phyloP scores from a whole-genome alignment of 305 asterid species.

The Fraxinus paxiana region DNA sequence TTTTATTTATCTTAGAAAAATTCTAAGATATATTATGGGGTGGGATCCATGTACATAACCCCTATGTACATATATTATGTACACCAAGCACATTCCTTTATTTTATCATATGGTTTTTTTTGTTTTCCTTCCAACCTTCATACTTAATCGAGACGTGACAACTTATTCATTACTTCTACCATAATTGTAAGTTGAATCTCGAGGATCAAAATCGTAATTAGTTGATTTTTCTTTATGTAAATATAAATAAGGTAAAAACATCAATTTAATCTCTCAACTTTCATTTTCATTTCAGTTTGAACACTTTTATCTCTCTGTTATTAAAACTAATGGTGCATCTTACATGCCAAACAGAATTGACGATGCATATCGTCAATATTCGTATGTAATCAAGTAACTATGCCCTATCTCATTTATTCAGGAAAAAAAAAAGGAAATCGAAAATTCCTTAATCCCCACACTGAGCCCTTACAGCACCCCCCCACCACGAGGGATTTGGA shows the following conservation, averaged over 20 bases:
- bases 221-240: background rate
- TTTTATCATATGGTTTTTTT: no score
- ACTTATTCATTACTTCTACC: background rate
- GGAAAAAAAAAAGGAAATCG: no score
- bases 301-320: background rate
- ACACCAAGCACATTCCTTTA: no score
- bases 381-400: no score
- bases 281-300: background rate
- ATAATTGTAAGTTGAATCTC: background rate
- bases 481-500: no score
- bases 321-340: background rate
- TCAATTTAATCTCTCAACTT: background rate
- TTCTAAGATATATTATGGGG: no score
- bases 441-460: no score
- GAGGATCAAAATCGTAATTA: background rate
- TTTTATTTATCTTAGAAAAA: no score
- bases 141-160: background rate
- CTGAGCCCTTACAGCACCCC: no score
- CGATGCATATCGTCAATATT: background rate
- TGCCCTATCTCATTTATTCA: no score
- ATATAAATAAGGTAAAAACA: background rate
- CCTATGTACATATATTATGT: no score
- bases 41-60: no score
- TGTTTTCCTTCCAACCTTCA: background rate
- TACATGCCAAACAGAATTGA: background rate